Conservation (phyloP, 83 land plant genomes). For the Picea mariana region DNA sequence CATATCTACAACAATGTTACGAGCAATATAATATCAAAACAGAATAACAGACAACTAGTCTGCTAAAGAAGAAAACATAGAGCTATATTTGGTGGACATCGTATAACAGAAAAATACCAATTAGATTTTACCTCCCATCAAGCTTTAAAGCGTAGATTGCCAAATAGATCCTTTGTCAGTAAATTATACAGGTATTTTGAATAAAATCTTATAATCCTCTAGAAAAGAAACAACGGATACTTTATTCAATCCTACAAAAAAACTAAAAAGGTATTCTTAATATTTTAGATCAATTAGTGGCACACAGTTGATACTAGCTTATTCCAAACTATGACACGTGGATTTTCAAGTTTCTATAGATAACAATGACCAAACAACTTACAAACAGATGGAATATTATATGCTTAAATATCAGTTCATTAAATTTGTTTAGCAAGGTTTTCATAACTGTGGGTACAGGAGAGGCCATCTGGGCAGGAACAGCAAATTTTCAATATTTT, state of each 20-base stretch:
- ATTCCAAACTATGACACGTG: neutral
- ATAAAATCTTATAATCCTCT: neutral
- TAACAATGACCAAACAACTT: neutral
- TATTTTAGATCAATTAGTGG: neutral
- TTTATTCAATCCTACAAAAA: neutral
- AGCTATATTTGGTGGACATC: neutral
- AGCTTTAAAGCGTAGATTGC: neutral
- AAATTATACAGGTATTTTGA: neutral
- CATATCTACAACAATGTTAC: conserved; percentile 45
- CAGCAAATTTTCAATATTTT: no score
- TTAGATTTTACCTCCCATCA: neutral
- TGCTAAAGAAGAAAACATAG: neutral
- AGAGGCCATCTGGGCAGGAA: no score
- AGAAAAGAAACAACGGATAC: neutral
- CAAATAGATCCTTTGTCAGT: neutral
- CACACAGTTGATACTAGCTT: neutral
- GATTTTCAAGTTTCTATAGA: neutral
- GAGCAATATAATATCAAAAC: neutral
- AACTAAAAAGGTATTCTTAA: neutral
- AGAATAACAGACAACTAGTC: neutral
- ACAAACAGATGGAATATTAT: neutral
- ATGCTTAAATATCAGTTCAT: no score
- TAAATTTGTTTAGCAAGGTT: no score
- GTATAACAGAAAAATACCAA: neutral
- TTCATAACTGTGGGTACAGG: no score